phyloP scores from a whole-genome alignment of 225 moss, liverwort and hornwort species.

The Neckera pumila region DNA sequence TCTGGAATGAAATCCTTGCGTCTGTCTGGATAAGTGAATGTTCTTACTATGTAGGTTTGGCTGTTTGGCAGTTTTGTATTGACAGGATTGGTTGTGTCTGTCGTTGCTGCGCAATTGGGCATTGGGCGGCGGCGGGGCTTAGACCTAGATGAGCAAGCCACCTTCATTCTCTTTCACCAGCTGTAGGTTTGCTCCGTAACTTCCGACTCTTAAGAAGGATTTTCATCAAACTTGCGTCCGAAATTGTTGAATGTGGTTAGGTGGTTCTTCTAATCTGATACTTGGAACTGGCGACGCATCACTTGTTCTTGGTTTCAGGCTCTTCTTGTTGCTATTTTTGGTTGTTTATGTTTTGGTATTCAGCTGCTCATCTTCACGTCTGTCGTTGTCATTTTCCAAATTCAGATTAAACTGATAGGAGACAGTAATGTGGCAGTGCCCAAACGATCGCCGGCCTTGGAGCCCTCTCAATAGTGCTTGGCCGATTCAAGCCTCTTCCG shows the following conservation, averaged over 20 bases:
- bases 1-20: neutral
- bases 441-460: constrained; percentile 77
- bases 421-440: constrained; percentile 32
- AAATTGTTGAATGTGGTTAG: neutral
- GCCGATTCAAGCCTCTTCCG: constrained; percentile 67
- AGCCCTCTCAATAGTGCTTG: constrained; percentile 52
- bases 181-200: constrained; percentile 64
- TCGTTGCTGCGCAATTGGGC: constrained; percentile 64
- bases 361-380: neutral
- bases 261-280: neutral
- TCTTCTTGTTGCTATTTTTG: neutral
- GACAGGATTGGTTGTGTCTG: constrained; percentile 76
- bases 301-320: neutral
- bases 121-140: constrained; percentile 61
- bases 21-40: neutral
- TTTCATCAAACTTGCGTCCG: neutral
- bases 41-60: neutral
- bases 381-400: neutral
- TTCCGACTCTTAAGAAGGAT: neutral
- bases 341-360: neutral
- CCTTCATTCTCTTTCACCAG: constrained; percentile 78
- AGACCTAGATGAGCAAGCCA: constrained; percentile 77
- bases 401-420: neutral
- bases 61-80: constrained; percentile 66
- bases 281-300: neutral